Conservation (phyloP, 2,329 filamentous ascomycete genomes). For the Rhinocladiella similis region DNA sequence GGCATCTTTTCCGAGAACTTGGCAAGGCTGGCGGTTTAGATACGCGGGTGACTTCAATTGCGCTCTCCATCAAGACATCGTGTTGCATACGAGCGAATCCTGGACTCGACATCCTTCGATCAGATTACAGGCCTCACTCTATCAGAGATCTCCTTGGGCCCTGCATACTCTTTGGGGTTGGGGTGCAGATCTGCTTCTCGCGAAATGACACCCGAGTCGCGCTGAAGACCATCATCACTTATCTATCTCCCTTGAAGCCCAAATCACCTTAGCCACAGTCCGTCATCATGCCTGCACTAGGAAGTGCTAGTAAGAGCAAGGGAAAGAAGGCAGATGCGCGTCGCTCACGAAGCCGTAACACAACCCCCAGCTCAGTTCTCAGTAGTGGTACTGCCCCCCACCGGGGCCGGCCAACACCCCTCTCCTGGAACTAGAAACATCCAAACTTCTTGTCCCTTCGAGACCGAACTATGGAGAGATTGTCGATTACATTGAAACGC, state of each 20-base stretch:
- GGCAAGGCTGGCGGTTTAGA: background rate
- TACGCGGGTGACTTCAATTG: background rate
- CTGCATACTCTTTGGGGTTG: too few species aligned
- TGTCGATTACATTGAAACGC: conserved; percentile 55
- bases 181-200: background rate
- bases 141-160: too few species aligned
- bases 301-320: conserved; percentile 50
- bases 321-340: conserved; percentile 54
- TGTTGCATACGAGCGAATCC: too few species aligned
- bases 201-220: background rate
- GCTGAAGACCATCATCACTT: background rate
- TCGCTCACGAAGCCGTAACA: conserved; percentile 62
- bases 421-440: conserved; percentile 56
- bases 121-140: too few species aligned
- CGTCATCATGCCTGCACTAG: conserved; percentile 39
- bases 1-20: conserved; percentile 4
- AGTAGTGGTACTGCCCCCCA: conserved; percentile 45
- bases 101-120: too few species aligned
- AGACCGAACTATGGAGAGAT: conserved; percentile 58
- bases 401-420: conserved; percentile 39
- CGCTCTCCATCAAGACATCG: too few species aligned
- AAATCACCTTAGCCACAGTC: background rate
- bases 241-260: background rate
- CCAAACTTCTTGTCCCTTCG: conserved; percentile 49
- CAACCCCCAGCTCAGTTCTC: conserved; percentile 59